Percentiles rank a stretch among this genome's conserved stretches.
These are phyloP conservation scores for Beverwykella pulmonaria DNA, from an alignment of 495 filamentous ascomycete genomes.

Conservation along the genomic window DNA sequence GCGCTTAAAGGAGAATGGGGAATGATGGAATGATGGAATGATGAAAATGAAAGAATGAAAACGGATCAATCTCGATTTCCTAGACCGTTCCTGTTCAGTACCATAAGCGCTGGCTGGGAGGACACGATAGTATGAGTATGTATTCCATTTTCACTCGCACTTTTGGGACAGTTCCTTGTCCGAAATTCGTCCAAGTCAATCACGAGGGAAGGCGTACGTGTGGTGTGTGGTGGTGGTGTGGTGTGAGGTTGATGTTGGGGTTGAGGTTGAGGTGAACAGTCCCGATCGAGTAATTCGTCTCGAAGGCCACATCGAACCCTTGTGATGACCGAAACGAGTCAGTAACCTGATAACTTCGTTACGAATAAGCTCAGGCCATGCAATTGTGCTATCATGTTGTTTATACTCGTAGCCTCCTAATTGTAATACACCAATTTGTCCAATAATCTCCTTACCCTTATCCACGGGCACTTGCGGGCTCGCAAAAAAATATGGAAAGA, in stretches of 20 bases:
- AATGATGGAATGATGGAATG: background rate
- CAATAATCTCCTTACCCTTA: too few species aligned
- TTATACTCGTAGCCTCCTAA: background rate
- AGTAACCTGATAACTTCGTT: background rate
- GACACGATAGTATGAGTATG: too few species aligned
- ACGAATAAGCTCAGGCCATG: background rate
- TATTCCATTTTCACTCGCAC: too few species aligned
- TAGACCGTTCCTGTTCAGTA: background rate
- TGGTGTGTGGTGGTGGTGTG: background rate
- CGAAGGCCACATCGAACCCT: background rate
- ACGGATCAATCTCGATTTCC: background rate
- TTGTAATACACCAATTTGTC: background rate
- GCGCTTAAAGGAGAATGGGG: conserved; percentile 5
- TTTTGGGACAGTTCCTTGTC: too few species aligned
- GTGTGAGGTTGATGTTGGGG: background rate
- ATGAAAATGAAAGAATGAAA: too few species aligned
- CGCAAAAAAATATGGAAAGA: too few species aligned
- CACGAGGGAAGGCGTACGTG: background rate
- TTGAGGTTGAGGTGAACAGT: background rate
- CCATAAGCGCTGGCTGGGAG: background rate
- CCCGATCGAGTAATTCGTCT: background rate
- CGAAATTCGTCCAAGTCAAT: too few species aligned
- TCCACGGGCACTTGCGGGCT: background rate
- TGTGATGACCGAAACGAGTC: background rate
- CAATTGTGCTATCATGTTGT: background rate